These are phyloP conservation scores for Trichoderma orchidacearum DNA, from an alignment of 495 filamentous ascomycete genomes.

Conservation along the genomic window DNA sequence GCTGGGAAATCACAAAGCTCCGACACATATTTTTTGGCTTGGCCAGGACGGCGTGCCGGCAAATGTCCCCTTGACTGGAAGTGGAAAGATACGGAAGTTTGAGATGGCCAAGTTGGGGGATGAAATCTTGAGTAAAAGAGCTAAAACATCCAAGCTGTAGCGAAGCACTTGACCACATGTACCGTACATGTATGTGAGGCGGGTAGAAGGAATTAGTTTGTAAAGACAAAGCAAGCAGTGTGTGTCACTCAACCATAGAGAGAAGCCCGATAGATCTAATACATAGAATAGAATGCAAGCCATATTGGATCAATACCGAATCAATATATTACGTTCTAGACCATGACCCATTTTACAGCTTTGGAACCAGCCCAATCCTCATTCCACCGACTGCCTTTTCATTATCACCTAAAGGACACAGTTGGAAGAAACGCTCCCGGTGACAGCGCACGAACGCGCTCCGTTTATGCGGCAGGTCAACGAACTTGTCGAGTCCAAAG, in stretches of 20 bases:
- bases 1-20: constrained; percentile 54
- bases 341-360: constrained; percentile 15
- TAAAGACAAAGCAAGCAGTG: too few relatives aligned
- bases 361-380: constrained; percentile 28
- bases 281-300: background rate
- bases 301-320: background rate
- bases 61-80: constrained; percentile 50
- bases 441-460: constrained; percentile 45
- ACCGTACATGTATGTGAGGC: background rate
- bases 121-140: constrained; percentile 25
- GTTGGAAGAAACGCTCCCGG: constrained; percentile 54
- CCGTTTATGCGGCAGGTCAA: constrained; percentile 53
- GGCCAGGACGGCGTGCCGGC: constrained; percentile 43
- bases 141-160: constrained; percentile 7
- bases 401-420: constrained; percentile 43
- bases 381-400: constrained; percentile 33
- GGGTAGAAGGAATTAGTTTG: too few relatives aligned
- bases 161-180: too few relatives aligned
- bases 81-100: constrained; percentile 59
- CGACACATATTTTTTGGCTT: constrained; percentile 51
- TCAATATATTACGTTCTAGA: background rate
- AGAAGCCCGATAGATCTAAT: too few relatives aligned
- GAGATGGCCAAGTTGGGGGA: constrained; percentile 46
- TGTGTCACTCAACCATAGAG: too few relatives aligned
- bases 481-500: constrained; percentile 48